These are phyloP conservation scores for Eleusine coracana DNA, from an alignment of 176 grass and related monocot species.

Conservation along the genomic window DNA sequence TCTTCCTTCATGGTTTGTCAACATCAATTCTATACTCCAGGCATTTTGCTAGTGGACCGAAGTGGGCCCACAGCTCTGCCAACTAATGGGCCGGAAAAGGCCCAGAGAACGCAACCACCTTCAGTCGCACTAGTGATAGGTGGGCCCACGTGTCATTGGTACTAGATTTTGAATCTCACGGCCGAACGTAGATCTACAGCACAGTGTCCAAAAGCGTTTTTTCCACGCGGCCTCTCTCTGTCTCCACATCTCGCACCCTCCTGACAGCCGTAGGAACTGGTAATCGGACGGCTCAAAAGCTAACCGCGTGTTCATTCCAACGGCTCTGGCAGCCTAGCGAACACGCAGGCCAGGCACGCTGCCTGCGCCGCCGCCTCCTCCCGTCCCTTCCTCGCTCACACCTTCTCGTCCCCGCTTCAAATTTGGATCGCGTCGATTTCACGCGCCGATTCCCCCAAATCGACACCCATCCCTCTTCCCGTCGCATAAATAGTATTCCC, in stretches of 20 bases:
- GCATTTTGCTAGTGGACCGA: not conserved
- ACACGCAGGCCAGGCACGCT: not conserved
- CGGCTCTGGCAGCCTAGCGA: not conserved
- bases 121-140: not conserved
- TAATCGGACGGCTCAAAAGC: slow-evolving; percentile 14
- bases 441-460: slow-evolving; percentile 47
- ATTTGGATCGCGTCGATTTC: slow-evolving; percentile 63
- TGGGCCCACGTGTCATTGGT: not conserved
- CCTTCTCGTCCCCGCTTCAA: slow-evolving; percentile 47
- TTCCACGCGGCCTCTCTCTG: not conserved
- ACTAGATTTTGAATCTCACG: slow-evolving; percentile 26
- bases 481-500: slow-evolving; percentile 12
- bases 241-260: not conserved
- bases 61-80: too few relatives aligned
- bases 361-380: not conserved
- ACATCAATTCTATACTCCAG: too few relatives aligned
- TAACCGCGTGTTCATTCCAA: not conserved
- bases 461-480: not conserved
- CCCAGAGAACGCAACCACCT: not conserved
- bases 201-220: not conserved
- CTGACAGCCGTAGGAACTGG: not conserved
- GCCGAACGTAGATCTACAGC: not conserved
- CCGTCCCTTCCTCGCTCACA: too few relatives aligned
- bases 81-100: not conserved
- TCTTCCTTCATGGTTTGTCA: too few relatives aligned